phyloP scores from a whole-genome alignment of 2,329 filamentous ascomycete species.

The Monosporascus cannonballus region DNA sequence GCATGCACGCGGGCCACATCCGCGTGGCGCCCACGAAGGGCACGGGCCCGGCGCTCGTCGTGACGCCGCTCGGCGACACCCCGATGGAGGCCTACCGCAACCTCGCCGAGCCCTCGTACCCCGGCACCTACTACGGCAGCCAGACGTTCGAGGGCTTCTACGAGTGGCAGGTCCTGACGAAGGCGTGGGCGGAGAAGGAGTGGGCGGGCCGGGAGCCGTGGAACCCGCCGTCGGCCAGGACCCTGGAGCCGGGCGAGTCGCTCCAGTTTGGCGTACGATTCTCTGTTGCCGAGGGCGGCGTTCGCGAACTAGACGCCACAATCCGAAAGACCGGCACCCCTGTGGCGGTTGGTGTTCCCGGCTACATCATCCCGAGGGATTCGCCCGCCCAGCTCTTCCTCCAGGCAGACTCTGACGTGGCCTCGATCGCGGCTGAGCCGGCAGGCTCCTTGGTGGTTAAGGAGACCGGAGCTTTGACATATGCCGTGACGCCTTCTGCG shows the following conservation, averaged over 20 bases:
- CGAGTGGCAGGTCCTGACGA: conserved; percentile 50
- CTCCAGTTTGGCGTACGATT: conserved; percentile 47
- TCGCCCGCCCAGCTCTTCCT: conserved; percentile 40
- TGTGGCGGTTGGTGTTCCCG: conserved; percentile 46
- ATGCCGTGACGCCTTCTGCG: conserved; percentile 35
- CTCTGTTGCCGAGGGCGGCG: conserved; percentile 34
- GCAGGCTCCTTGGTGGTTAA: conserved; percentile 30
- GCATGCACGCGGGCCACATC: conserved; percentile 51
- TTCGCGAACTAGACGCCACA: conserved; percentile 41
- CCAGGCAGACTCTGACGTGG: conserved; percentile 32
- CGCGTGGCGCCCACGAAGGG: conserved; percentile 47
- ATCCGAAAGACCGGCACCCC: conserved; percentile 38
- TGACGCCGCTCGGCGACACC: conserved; percentile 44
- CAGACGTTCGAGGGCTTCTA: conserved; percentile 57
- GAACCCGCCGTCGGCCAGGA: conserved; percentile 46
- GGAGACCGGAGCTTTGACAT: conserved; percentile 24
- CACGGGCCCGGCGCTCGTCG: conserved; percentile 44
- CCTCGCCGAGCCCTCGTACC: conserved; percentile 37
- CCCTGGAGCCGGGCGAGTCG: conserved; percentile 36
- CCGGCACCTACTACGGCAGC: conserved; percentile 37
- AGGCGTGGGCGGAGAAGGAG: conserved; percentile 50
- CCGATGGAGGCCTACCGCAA: conserved; percentile 51
- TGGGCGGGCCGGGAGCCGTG: conserved; percentile 46
- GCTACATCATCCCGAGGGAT: conserved; percentile 46
- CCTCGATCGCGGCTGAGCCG: conserved; percentile 33